A percentile compares a stretch with the other conserved stretches of the same genome.
phyloP scores from a whole-genome alignment of 306 rosid species.

The Senna siamea region DNA sequence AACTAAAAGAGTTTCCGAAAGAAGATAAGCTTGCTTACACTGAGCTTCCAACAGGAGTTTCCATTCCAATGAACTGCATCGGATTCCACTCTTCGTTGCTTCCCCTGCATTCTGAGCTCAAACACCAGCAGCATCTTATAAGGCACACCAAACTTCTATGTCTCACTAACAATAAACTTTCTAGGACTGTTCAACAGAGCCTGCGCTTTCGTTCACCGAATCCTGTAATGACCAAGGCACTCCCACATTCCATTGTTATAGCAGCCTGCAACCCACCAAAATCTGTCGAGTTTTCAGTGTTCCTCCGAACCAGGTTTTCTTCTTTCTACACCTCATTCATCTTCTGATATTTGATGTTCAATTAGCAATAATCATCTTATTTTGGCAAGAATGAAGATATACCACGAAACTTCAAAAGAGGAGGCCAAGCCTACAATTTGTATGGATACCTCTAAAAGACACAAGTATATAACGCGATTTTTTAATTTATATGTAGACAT shows the following conservation, averaged over 20 bases:
- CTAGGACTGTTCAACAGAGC: slow-evolving; percentile 19
- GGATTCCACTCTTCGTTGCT: slow-evolving; percentile 44
- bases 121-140: slow-evolving; percentile 34
- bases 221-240: slow-evolving; percentile 48
- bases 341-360: background rate
- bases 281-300: slow-evolving; percentile 46
- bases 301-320: slow-evolving; percentile 53
- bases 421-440: too few species aligned
- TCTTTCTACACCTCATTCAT: background rate
- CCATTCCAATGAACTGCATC: slow-evolving; percentile 47
- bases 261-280: slow-evolving; percentile 34
- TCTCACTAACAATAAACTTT: slow-evolving; percentile 19
- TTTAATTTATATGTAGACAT: too few species aligned
- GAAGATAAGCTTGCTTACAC: background rate
- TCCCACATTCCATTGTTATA: slow-evolving; percentile 39
- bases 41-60: background rate
- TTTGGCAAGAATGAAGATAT: too few species aligned
- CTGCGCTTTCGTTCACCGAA: slow-evolving; percentile 35
- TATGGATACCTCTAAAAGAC: too few species aligned
- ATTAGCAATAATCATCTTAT: too few species aligned
- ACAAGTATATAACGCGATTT: too few species aligned
- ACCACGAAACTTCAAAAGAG: too few species aligned
- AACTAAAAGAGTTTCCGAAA: background rate
- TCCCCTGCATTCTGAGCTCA: slow-evolving; percentile 37
- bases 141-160: slow-evolving; percentile 32